Evolutionary conservation across 2,329 filamentous ascomycete genomes (phyloP).

Genomic region (Daldinia sp.): DNA sequence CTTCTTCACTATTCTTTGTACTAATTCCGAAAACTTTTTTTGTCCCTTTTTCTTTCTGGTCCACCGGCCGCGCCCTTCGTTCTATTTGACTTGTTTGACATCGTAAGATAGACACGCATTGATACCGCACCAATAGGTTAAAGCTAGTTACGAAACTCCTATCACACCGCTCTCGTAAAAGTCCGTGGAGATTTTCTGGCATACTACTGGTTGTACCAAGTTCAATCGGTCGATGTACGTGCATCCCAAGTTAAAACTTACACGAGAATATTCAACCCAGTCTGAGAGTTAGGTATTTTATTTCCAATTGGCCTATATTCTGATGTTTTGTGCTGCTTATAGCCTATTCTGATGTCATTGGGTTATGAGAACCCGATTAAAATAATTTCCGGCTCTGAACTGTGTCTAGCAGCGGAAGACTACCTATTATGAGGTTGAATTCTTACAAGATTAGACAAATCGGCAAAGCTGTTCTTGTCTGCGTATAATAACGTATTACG

Average conservation of each 20-base stretch:
- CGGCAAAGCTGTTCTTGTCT: not conserved
- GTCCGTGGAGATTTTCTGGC: constrained; percentile 16
- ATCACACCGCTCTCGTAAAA: constrained; percentile 13
- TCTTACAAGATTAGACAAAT: not conserved
- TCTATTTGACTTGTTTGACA: not conserved
- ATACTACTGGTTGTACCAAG: constrained; percentile 17
- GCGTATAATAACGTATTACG: not conserved
- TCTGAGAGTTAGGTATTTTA: not conserved
- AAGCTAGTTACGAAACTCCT: constrained; percentile 4
- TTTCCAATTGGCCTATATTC: not conserved
- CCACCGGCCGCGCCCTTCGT: not conserved
- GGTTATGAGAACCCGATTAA: not conserved
- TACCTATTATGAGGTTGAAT: too few species aligned
- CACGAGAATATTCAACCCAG: not conserved
- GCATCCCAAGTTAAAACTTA: not conserved
- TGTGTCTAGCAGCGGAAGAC: not conserved
- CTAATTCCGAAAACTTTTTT: constrained; percentile 22
- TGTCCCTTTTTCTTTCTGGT: not conserved
- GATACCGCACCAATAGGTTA: constrained; percentile 15
- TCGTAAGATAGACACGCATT: constrained; percentile 23
- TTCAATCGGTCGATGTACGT: not conserved
- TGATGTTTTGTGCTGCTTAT: not conserved
- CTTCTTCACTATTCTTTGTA: not conserved
- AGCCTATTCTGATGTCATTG: not conserved
- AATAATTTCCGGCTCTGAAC: not conserved